phyloP scores from a whole-genome alignment of 352 stramenopile species.

The Phytophthora ramorum region DNA sequence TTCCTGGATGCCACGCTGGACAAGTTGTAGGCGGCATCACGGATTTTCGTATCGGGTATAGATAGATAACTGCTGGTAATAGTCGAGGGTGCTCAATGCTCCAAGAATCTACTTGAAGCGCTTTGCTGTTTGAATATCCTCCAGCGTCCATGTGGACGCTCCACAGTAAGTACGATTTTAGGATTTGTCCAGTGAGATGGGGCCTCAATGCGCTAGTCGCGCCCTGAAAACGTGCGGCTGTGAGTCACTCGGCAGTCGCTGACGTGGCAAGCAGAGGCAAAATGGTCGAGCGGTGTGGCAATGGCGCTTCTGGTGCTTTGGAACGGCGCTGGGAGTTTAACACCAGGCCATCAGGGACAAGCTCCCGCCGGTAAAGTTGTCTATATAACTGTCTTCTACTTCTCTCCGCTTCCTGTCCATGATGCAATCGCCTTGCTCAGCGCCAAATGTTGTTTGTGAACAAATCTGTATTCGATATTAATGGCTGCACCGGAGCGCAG shows the following conservation, averaged over 20 bases:
- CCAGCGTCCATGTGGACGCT: no score
- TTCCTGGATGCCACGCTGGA: no score
- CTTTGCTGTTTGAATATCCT: no score
- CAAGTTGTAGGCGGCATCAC: no score
- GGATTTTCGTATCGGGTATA: no score
- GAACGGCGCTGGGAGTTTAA: neutral
- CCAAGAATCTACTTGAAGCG: no score
- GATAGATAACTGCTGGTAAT: no score
- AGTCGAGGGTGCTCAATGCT: no score
- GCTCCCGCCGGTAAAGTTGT: neutral
- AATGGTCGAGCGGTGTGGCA: neutral
- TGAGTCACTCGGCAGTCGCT: neutral
- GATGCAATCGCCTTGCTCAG: neutral
- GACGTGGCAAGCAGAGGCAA: constrained; percentile 2
- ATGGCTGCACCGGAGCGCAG: constrained; percentile 10
- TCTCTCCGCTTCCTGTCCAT: neutral
- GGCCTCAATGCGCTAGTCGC: constrained; percentile 9
- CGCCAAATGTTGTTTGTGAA: constrained; percentile 3
- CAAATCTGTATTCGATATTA: constrained; percentile 35
- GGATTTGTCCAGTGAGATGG: constrained; percentile 2
- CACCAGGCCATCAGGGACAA: neutral
- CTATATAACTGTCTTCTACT: neutral
- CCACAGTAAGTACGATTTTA: neutral
- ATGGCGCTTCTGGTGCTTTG: neutral
- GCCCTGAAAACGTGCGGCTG: constrained; percentile 14